Evolutionary conservation across 2,329 filamentous ascomycete genomes (phyloP).

Genomic region (Penicillium crustosum): DNA sequence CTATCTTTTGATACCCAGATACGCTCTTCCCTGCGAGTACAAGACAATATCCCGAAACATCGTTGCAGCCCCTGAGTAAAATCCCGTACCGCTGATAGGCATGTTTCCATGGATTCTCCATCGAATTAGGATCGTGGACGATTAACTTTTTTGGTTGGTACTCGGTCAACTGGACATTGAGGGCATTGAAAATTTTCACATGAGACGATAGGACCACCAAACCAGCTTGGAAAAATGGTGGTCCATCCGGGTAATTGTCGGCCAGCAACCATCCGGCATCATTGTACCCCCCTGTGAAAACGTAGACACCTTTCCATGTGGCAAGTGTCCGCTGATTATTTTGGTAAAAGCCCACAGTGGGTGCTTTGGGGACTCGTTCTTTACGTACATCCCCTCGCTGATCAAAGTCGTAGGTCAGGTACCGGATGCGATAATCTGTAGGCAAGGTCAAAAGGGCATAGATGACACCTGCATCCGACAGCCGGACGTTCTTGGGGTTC

Average conservation of each 20-base stretch:
- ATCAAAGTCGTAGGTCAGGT: background rate
- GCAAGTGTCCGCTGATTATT: background rate
- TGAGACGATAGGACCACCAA: background rate
- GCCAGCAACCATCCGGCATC: background rate
- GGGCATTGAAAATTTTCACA: background rate
- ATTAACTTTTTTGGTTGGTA: background rate
- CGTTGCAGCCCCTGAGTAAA: background rate
- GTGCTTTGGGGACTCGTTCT: background rate
- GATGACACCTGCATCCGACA: background rate
- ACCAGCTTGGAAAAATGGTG: background rate
- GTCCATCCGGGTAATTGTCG: background rate
- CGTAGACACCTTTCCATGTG: background rate
- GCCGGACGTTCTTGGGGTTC: background rate
- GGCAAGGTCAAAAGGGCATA: background rate
- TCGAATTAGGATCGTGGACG: no score
- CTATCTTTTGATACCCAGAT: background rate
- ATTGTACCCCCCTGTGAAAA: background rate
- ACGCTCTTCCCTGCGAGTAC: background rate
- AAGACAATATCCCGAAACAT: background rate
- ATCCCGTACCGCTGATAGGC: background rate
- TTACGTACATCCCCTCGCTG: background rate
- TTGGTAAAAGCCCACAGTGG: background rate
- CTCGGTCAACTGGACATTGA: background rate
- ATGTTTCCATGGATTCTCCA: background rate
- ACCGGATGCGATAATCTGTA: background rate